Evolutionary conservation across 257 asterid genomes (phyloP).

Genomic region (Ocimum tenuiflorum): DNA sequence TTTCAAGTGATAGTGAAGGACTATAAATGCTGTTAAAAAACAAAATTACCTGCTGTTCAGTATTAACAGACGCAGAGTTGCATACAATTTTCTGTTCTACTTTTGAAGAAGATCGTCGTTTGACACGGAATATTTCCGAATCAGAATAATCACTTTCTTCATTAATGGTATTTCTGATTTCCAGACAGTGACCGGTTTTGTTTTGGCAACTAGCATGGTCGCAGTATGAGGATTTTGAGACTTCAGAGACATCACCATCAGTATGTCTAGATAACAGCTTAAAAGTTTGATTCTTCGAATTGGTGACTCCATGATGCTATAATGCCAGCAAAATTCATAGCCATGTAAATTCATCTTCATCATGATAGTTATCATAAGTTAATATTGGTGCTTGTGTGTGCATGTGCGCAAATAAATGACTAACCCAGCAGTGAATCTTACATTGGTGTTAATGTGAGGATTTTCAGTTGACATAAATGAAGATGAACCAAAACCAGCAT

Average conservation of each 20-base stretch:
- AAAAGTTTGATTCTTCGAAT: conserved; percentile 19
- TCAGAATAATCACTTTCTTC: conserved; percentile 75
- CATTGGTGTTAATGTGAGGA: conserved; percentile 20
- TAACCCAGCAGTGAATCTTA: conserved; percentile 24
- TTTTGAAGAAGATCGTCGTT: conserved; percentile 59
- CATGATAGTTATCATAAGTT: not conserved
- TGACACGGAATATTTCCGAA: conserved; percentile 81
- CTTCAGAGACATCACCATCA: conserved; percentile 21
- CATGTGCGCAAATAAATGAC: not conserved
- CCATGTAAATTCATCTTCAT: conserved; percentile 1
- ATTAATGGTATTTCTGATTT: conserved; percentile 25
- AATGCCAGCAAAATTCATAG: conserved; percentile 23
- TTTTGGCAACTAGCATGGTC: conserved; percentile 20
- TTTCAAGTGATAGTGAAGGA: not conserved
- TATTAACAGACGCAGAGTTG: conserved; percentile 30
- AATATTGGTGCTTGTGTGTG: not conserved
- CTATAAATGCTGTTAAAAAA: not conserved
- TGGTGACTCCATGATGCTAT: conserved; percentile 28
- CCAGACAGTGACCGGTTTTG: conserved; percentile 19
- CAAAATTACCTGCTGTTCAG: conserved; percentile 53
- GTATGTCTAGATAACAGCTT: conserved; percentile 19
- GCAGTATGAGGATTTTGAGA: conserved; percentile 30
- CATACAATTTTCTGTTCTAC: conserved; percentile 39
- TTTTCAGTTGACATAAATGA: conserved; percentile 22
- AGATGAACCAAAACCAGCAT: conserved; percentile 29